Evolutionary conservation across 2,329 filamentous ascomycete genomes (phyloP).

Genomic region (Ceratocystis colombiana): DNA sequence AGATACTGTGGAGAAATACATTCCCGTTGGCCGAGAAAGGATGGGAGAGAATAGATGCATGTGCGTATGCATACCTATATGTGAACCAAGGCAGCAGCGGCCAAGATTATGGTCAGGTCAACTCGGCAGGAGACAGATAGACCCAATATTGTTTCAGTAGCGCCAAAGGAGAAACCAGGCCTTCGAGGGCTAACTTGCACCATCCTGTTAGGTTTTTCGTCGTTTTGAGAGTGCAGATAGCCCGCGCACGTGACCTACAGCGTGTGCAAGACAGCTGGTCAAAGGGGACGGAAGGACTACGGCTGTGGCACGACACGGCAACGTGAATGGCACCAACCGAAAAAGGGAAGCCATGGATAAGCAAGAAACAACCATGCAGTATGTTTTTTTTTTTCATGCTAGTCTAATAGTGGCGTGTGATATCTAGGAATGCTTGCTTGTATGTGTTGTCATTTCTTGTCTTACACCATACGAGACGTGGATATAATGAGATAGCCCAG

Average conservation of each 20-base stretch:
- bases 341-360: background rate
- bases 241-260: background rate
- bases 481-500: background rate
- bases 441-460: background rate
- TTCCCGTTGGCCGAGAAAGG: slow-evolving; percentile 3
- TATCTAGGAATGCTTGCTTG: background rate
- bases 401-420: background rate
- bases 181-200: too few relatives aligned
- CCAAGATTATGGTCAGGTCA: background rate
- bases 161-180: background rate
- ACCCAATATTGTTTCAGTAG: background rate
- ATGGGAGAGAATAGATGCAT: background rate
- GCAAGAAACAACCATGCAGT: background rate
- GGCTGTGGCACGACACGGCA: background rate
- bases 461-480: background rate
- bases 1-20: slow-evolving; percentile 6
- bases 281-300: background rate
- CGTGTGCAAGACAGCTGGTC: background rate
- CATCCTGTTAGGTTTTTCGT: too few relatives aligned
- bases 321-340: background rate
- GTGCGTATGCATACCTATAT: background rate
- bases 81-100: background rate
- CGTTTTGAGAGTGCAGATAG: too few relatives aligned
- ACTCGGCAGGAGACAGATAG: background rate
- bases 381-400: background rate